Evolutionary conservation across 495 filamentous ascomycete genomes (phyloP).

Genomic region (Penicillium ucsense): DNA sequence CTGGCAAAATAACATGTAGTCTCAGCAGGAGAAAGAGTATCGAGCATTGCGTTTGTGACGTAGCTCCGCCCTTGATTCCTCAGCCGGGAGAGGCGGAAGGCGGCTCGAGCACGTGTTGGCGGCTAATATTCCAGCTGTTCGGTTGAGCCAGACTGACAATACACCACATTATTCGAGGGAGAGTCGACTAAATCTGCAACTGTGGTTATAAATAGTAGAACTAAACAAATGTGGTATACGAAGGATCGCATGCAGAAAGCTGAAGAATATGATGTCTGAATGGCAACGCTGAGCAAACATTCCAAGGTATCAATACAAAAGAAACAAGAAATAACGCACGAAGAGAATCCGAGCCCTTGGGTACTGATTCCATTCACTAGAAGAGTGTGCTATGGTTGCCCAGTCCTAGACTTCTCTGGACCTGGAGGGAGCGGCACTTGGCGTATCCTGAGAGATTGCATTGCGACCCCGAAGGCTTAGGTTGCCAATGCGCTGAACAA

Average conservation of each 20-base stretch:
- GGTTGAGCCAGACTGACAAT: not conserved
- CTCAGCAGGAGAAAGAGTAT: too few relatives aligned
- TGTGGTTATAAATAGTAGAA: too few relatives aligned
- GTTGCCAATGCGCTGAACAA: slow-evolving; percentile 78
- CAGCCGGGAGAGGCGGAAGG: not conserved
- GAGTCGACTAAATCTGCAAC: too few relatives aligned
- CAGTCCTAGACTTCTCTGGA: slow-evolving; percentile 27
- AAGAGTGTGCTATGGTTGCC: not conserved
- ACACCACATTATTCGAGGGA: not conserved
- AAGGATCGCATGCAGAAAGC: too few relatives aligned
- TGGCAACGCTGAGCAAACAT: not conserved
- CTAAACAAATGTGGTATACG: too few relatives aligned
- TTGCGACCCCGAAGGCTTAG: slow-evolving; percentile 48
- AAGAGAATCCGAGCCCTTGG: too few relatives aligned
- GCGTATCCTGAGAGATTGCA: slow-evolving; percentile 23
- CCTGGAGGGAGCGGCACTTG: slow-evolving; percentile 21
- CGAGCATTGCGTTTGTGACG: too few relatives aligned
- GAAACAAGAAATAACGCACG: not conserved
- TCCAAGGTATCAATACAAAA: slow-evolving; percentile 8
- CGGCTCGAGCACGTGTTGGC: slow-evolving; percentile 2
- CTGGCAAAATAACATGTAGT: too few relatives aligned
- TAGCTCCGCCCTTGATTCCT: too few relatives aligned
- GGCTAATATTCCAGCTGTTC: not conserved
- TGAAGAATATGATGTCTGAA: too few relatives aligned
- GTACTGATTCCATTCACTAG: too few relatives aligned